Evolutionary conservation across 176 grass and related monocot species (phyloP).

Genomic region (Juncus effusus): DNA sequence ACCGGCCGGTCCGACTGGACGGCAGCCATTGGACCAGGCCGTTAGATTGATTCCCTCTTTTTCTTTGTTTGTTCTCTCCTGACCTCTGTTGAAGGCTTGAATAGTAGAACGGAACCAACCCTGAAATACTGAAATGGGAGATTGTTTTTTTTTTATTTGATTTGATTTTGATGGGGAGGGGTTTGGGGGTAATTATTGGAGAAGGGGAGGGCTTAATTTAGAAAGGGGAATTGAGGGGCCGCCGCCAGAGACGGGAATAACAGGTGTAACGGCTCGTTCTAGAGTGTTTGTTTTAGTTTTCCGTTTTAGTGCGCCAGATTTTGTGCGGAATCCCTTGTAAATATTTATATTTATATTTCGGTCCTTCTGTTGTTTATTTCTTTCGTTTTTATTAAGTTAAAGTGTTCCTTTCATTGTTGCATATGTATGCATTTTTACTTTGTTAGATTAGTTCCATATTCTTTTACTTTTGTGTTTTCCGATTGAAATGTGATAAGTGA

Average conservation of each 20-base stretch:
- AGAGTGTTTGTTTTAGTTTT: too few relatives aligned
- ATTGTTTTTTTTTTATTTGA: neutral
- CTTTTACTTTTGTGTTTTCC: too few relatives aligned
- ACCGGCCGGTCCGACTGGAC: conserved; percentile 40
- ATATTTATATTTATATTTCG: too few relatives aligned
- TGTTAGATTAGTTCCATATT: too few relatives aligned
- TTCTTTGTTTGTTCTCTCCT: too few relatives aligned
- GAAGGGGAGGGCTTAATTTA: conserved; percentile 28
- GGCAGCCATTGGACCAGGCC: conserved; percentile 16
- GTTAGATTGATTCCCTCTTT: neutral
- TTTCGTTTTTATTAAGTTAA: too few relatives aligned
- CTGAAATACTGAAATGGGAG: neutral
- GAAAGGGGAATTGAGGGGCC: conserved; percentile 7
- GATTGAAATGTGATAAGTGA: too few relatives aligned
- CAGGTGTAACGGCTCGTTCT: conserved; percentile 23
- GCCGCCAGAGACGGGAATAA: conserved; percentile 14
- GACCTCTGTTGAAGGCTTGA: neutral
- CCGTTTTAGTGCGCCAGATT: too few relatives aligned
- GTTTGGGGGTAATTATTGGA: neutral
- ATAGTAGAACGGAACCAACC: neutral
- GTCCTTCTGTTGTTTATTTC: too few relatives aligned
- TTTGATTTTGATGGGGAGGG: neutral
- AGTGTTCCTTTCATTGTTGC: too few relatives aligned
- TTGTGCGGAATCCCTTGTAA: too few relatives aligned
- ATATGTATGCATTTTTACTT: too few relatives aligned